phyloP scores from a whole-genome alignment of 345 rosid genomes.

The Sonneratia alba region DNA sequence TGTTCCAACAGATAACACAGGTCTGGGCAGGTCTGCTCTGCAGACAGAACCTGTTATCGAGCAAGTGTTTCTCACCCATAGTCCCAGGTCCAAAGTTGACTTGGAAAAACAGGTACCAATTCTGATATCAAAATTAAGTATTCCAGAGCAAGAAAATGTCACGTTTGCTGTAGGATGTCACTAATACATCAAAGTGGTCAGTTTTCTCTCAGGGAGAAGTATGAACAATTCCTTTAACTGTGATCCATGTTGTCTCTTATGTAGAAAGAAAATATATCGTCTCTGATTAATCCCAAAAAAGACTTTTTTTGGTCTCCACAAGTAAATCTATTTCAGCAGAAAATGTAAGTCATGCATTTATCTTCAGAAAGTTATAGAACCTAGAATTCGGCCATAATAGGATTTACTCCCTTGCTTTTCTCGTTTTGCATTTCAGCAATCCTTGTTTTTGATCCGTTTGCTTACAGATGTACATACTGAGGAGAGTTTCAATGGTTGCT shows the following conservation, averaged over 20 bases:
- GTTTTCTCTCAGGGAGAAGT: background rate
- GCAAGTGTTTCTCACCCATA: slow-evolving; percentile 85
- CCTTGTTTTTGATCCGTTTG: background rate
- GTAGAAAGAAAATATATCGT: too few species aligned
- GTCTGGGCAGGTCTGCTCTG: slow-evolving; percentile 74
- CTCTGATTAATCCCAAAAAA: background rate
- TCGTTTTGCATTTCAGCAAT: slow-evolving; percentile 5
- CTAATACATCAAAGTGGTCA: background rate
- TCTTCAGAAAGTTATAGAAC: background rate
- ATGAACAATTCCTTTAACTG: background rate
- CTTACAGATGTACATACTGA: slow-evolving; percentile 80
- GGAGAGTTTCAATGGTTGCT: slow-evolving; percentile 95
- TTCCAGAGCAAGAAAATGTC: background rate
- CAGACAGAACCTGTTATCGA: slow-evolving; percentile 88
- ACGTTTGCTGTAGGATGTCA: background rate
- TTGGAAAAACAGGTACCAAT: slow-evolving; percentile 77
- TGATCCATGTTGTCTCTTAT: background rate
- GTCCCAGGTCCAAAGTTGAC: slow-evolving; percentile 60
- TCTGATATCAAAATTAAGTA: background rate
- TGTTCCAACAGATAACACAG: slow-evolving; percentile 82
- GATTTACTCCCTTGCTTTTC: background rate
- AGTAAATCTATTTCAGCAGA: background rate
- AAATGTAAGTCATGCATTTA: background rate
- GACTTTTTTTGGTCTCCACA: background rate
- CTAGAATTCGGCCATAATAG: background rate